Base-by-base conservation (phyloP, 495 filamentous ascomycete genomes). In the Aspergillus sclerotioniger region DNA sequence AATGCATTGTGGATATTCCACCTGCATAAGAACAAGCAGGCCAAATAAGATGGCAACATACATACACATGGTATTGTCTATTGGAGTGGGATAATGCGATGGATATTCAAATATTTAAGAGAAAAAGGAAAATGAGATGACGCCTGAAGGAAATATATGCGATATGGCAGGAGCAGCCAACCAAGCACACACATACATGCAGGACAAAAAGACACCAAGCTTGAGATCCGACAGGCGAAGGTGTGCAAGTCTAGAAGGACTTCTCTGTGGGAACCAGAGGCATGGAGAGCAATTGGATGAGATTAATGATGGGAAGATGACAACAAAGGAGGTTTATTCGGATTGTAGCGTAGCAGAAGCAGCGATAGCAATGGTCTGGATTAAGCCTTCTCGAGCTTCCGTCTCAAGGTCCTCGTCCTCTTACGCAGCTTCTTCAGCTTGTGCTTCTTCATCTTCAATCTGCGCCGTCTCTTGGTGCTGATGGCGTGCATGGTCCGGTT, bases 361-460 rank as follows among this genome's bases (percentile, higher is more conserved):
- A 41, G 13, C 37, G n/a, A 41, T n/a, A 41, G 12, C 37, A 6
- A 15, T 15, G 37, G n/a, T n/a, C 37, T 41, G 12, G n/a, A 41
- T 70, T 67, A 82, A 43, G 72, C 70, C 64, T 76, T 79, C 54
- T 96, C 94, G 67, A 96, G 78, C 77, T 90, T 94, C 65, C 92
- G 85, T 71, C 95, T 86, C 79, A 91, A 67, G 68, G 90, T 95
- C 68, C 93, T 84, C 65, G 95, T 99, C 75, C 84, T 82, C 80
- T 84, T 87, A 89, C 96, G 90, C 59, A 99, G 80, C 84, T 98
- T 98, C 93, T 96, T 98, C 73, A 96, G 95, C 84, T 98, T 98
- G 80, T 98, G 92, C 82, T 98, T 98, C 90, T 98, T 98, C 92
- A 98, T 98, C 84, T 93, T 96, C 70, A 92, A 76, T 76, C 90